A percentile compares a stretch with the other conserved stretches of the same genome.
phyloP scores from a whole-genome alignment of 257 asterid genomes.

The Paraleonurus japonicus region DNA sequence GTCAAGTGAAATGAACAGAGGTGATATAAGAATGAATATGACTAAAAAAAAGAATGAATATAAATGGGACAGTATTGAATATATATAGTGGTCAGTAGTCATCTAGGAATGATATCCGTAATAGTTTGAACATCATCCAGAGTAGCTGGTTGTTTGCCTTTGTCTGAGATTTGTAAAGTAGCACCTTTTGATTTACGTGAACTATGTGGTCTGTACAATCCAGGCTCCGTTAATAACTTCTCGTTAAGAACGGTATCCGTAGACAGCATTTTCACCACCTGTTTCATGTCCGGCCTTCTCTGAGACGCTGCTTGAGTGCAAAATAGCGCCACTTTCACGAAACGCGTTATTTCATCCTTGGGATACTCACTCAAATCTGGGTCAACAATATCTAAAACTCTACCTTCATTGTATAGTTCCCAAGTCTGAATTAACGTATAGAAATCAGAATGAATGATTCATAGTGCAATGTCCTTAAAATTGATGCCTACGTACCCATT shows the following conservation, averaged over 20 bases:
- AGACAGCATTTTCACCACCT: slow-evolving; percentile 70
- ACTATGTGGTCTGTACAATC: slow-evolving; percentile 42
- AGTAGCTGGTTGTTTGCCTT: slow-evolving; percentile 32
- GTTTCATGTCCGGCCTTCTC: slow-evolving; percentile 78
- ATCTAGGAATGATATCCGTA: slow-evolving; percentile 67
- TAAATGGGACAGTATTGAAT: not conserved
- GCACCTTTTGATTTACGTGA: slow-evolving; percentile 26
- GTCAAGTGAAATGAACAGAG: not conserved
- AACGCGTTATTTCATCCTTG: slow-evolving; percentile 47
- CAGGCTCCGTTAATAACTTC: slow-evolving; percentile 55
- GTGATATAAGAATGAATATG: not conserved
- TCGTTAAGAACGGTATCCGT: slow-evolving; percentile 58
- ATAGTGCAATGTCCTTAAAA: not conserved
- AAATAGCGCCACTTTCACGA: slow-evolving; percentile 64
- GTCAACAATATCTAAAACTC: slow-evolving; percentile 61
- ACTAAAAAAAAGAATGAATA: slow-evolving; percentile 30
- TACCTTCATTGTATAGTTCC: slow-evolving; percentile 62
- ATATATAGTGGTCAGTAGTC: slow-evolving; percentile 28
- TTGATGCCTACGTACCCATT: slow-evolving; percentile 53
- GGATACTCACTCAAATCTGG: slow-evolving; percentile 56
- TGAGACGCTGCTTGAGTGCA: slow-evolving; percentile 74
- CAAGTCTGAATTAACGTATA: slow-evolving; percentile 51
- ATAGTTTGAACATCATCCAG: slow-evolving; percentile 31
- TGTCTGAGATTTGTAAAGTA: slow-evolving; percentile 30
- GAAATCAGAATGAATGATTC: not conserved